A percentile compares a stretch with the other conserved stretches of the same genome.
These are phyloP conservation scores for Juncus inflexus DNA, from an alignment of 176 grass and related monocot genomes.

Conservation along the genomic window DNA sequence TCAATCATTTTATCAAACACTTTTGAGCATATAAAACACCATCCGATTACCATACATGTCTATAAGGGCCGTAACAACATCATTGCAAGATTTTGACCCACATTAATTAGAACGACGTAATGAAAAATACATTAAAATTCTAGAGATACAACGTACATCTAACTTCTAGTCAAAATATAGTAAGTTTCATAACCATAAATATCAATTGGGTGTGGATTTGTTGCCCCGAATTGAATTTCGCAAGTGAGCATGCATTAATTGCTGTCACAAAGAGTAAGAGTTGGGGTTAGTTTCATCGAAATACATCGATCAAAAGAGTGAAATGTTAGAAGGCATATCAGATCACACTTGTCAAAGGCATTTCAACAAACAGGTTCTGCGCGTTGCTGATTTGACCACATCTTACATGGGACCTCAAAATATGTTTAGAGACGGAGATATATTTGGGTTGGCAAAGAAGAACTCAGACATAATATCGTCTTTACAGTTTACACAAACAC, in stretches of 20 bases:
- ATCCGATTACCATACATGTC: conserved; percentile 74
- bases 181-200: conserved; percentile 25
- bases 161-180: too few species aligned
- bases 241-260: conserved; percentile 50
- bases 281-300: conserved; percentile 40
- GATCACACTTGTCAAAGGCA: conserved; percentile 41
- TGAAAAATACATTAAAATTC: too few species aligned
- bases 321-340: conserved; percentile 70
- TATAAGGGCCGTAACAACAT: conserved; percentile 52
- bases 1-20: conserved; percentile 60
- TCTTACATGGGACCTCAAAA: conserved; percentile 43
- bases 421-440: conserved; percentile 48
- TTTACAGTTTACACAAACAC: too few species aligned
- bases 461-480: too few species aligned
- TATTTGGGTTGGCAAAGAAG: conserved; percentile 45
- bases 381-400: conserved; percentile 25
- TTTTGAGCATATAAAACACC: conserved; percentile 24
- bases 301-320: conserved; percentile 40
- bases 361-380: conserved; percentile 57
- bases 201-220: conserved; percentile 55
- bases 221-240: conserved; percentile 35
- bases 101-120: too few species aligned
- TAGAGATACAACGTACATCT: too few species aligned
- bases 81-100: conserved; percentile 9
- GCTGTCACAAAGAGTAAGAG: conserved; percentile 45